Evolutionary conservation across 805 yeast species (phyloP), one percentile per base, ranked within the genome.

Genomic region (Schwanniomyces yamadae): DNA sequence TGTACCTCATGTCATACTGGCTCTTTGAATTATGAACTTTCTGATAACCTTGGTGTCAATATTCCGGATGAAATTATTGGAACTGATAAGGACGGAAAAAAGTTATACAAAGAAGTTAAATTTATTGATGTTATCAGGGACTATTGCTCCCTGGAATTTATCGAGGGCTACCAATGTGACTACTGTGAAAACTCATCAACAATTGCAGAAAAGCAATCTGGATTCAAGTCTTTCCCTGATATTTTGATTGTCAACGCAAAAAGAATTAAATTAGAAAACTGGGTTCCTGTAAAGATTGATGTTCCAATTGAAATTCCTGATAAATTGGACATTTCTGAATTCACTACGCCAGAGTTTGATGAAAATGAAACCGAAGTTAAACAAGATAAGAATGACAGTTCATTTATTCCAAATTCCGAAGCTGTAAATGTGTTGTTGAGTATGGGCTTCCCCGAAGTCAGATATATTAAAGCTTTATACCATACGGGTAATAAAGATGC

Each of bases 391-490:
- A 28, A 34, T 2, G 41, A 36, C 11, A 30, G 32, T 10, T 15
- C 34, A 4, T 85, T 84, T 48, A 50, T 43, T 3, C 83, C 93
- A 4, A 73, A 88, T 41, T 63, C 59, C 21, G 73, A 68, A 1
- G 78, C 77, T 1, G 44, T 88, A 44, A 59, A 69, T 6, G 68
- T 71, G 40, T 71, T 93, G 6, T 57, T 67, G 32, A 78, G 77
- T 13, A 93, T 90, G 96, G 99, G 99, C n/a, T 91, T 93, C 55
- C 75, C 89, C 1, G 77, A 76, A 34, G 70, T 73, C 15, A 72
- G 91, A 32, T 70, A 82, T 28, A 66, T 67, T 20, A 77, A 80
- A 47, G 96, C 91, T 0, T 65, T 91, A 23, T 82, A 70, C 48
- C 62, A 75, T 14, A 87, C 95, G 0, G 91, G 88, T 0, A 89